Evolutionary conservation across 2,329 filamentous ascomycete species (phyloP).

Genomic region (Graphilbum ipis-grandicollis): DNA sequence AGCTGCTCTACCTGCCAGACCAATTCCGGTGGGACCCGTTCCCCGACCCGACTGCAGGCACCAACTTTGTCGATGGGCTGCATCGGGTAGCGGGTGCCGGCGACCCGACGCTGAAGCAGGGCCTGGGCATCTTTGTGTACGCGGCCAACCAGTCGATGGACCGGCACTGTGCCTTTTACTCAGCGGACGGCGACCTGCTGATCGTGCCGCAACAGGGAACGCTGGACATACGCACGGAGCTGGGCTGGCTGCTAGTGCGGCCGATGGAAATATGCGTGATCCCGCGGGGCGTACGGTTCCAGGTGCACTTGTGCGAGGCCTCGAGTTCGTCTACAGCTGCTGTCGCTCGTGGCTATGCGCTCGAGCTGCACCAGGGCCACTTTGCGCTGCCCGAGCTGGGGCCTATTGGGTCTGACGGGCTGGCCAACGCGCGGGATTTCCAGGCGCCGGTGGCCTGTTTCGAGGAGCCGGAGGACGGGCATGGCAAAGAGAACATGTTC

Average conservation of each 20-base stretch:
- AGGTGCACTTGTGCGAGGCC: conserved; percentile 35
- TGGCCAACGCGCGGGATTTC: conserved; percentile 64
- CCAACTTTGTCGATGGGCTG: conserved; percentile 37
- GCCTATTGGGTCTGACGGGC: conserved; percentile 54
- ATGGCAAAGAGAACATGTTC: conserved; percentile 26
- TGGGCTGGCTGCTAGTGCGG: conserved; percentile 57
- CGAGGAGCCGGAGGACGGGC: conserved; percentile 38
- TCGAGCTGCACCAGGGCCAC: conserved; percentile 58
- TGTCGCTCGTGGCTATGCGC: conserved; percentile 51
- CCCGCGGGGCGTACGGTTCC: conserved; percentile 57
- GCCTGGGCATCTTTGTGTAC: conserved; percentile 67
- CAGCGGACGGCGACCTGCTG: conserved; percentile 62
- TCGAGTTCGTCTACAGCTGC: no score
- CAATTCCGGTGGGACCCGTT: conserved; percentile 68
- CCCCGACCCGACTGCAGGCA: conserved; percentile 33
- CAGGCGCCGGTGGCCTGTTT: conserved; percentile 54
- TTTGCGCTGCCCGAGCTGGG: conserved; percentile 56
- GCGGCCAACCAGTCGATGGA: conserved; percentile 65
- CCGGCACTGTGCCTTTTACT: conserved; percentile 62
- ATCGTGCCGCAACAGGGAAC: conserved; percentile 60
- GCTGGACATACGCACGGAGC: conserved; percentile 61
- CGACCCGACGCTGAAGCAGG: conserved; percentile 61
- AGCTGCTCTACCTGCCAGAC: conserved; percentile 58
- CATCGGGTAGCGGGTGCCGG: conserved; percentile 64
- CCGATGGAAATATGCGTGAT: conserved; percentile 66